These are phyloP conservation scores for Phytophthora melonis DNA, from an alignment of 352 stramenopile species.

Conservation along the genomic window DNA sequence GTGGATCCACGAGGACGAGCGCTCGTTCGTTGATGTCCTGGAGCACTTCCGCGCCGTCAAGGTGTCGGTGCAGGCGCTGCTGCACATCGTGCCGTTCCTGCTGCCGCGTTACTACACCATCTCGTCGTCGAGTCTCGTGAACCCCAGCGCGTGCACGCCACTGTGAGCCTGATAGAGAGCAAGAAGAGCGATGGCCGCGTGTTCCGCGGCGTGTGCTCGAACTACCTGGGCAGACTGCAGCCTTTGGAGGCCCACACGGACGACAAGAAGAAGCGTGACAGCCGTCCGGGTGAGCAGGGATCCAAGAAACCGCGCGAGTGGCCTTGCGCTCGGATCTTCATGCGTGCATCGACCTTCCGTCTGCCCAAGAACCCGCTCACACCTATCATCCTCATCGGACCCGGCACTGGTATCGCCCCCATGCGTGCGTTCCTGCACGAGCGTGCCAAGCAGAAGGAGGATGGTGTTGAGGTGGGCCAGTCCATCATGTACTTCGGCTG, in stretches of 20 bases:
- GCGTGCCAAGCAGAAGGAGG: constrained; percentile 77
- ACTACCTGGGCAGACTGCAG: constrained; percentile 85
- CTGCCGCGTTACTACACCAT: constrained; percentile 98
- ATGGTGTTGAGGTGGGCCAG: constrained; percentile 68
- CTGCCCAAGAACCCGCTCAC: constrained; percentile 88
- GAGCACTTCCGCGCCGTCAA: constrained; percentile 76
- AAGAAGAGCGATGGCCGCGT: constrained; percentile 77
- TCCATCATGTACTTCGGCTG: constrained; percentile 96
- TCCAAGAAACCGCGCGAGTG: constrained; percentile 71
- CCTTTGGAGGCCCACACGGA: constrained; percentile 46
- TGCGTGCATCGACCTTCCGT: constrained; percentile 96
- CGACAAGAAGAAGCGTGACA: constrained; percentile 80
- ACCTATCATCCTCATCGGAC: constrained; percentile 96
- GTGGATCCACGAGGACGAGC: constrained; percentile 92
- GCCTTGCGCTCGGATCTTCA: constrained; percentile 90
- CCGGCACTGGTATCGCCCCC: constrained; percentile 97
- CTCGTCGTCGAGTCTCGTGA: constrained; percentile 93
- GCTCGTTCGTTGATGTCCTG: constrained; percentile 94
- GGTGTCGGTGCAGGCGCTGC: constrained; percentile 84
- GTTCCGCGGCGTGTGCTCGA: constrained; percentile 96
- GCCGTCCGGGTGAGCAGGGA: constrained; percentile 76
- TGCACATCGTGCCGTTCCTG: constrained; percentile 93
- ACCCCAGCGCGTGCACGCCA: constrained; percentile 95
- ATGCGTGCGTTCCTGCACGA: constrained; percentile 98
- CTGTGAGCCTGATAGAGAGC: constrained; percentile 93